Evolutionary conservation across 345 rosid species (phyloP).

Genomic region (Syzygium jambos): DNA sequence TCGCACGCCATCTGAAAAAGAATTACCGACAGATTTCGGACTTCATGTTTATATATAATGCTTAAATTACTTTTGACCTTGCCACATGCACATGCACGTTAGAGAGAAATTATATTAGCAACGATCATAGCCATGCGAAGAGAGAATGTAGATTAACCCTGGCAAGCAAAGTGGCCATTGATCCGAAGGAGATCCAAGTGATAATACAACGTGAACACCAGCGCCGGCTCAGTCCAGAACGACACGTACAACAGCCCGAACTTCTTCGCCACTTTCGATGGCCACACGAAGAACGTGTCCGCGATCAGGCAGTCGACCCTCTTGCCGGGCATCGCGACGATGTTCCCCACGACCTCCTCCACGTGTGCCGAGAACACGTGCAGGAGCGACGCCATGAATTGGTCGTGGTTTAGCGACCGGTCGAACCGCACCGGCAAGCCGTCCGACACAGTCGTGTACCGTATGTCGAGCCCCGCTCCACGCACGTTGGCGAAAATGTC

Average conservation of each 20-base stretch:
- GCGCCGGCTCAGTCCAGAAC: constrained; percentile 65
- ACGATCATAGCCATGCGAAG: background rate
- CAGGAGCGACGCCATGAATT: constrained; percentile 39
- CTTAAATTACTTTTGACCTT: background rate
- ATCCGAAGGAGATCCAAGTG: constrained; percentile 43
- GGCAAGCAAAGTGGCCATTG: constrained; percentile 47
- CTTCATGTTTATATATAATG: too few species aligned
- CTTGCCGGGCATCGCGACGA: constrained; percentile 8
- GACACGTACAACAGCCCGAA: constrained; percentile 40
- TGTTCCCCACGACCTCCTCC: constrained; percentile 24
- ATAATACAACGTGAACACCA: constrained; percentile 45
- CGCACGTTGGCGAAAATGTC: constrained; percentile 35
- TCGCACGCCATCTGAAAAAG: background rate
- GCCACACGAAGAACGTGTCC: constrained; percentile 60
- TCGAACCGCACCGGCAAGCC: constrained; percentile 50
- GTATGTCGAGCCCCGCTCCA: constrained; percentile 28
- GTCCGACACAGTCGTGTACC: constrained; percentile 42
- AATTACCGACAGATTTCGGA: too few species aligned
- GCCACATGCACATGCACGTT: background rate
- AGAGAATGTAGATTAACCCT: constrained; percentile 17
- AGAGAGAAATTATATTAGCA: background rate
- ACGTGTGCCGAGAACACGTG: constrained; percentile 50
- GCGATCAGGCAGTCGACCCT: constrained; percentile 42
- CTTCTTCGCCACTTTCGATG: constrained; percentile 41
- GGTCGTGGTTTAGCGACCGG: constrained; percentile 53